These are phyloP conservation scores for Pleurozium schreberi DNA, from an alignment of 225 moss, liverwort and hornwort species.

Conservation along the genomic window DNA sequence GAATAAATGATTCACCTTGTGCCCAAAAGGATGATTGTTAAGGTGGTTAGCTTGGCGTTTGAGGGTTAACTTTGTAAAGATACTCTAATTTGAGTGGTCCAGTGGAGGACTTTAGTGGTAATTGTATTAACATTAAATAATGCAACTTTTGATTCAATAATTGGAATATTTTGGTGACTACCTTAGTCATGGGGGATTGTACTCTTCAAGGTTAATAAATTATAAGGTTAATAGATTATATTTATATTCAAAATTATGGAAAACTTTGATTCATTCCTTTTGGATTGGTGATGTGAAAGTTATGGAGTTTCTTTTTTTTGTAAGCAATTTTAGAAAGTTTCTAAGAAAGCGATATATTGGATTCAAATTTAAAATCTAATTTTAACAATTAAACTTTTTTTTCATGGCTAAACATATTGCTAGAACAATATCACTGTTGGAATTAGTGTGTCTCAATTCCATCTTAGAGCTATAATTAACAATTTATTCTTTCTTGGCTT, in stretches of 20 bases:
- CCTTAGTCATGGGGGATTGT: background rate
- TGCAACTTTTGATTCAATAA: background rate
- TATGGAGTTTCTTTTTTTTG: background rate
- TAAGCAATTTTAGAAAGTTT: rapidly evolving
- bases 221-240: no score
- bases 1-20: background rate
- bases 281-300: no score
- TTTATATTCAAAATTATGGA: no score
- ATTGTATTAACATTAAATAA: background rate
- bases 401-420: no score
- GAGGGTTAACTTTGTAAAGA: background rate
- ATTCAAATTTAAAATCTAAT: background rate
- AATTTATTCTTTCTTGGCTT: no score
- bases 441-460: no score
- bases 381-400: no score
- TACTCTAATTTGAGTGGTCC: rapidly evolving
- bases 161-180: background rate
- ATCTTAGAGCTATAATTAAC: no score
- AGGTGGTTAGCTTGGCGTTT: rapidly evolving
- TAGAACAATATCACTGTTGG: no score
- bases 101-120: rapidly evolving
- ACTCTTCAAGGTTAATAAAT: rapidly evolving
- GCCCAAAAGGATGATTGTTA: rapidly evolving
- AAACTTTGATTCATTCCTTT: background rate
- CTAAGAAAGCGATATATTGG: rapidly evolving